Percentiles rank a stretch among this genome's conserved stretches.
phyloP scores from a whole-genome alignment of 441 rosid genomes.

The Corymbia citriodora region DNA sequence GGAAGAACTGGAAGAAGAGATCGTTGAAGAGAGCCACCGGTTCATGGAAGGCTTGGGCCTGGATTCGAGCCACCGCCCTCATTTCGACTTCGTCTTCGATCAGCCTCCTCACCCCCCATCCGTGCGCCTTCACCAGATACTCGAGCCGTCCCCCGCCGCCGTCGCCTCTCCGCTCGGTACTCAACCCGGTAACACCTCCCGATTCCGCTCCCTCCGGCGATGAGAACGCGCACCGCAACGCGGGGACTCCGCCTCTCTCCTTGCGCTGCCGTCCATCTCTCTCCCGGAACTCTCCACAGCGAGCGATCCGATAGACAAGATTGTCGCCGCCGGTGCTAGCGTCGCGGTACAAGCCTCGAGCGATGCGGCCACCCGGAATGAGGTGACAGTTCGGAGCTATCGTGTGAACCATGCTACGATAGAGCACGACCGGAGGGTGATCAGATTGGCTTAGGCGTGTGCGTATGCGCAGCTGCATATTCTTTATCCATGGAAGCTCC shows the following conservation, averaged over 20 bases:
- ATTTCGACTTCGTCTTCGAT: constrained; percentile 36
- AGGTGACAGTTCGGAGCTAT: not conserved
- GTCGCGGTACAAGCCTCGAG: not conserved
- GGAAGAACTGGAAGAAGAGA: constrained; percentile 61
- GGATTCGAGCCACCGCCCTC: constrained; percentile 56
- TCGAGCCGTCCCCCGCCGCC: not conserved
- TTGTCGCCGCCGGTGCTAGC: not conserved
- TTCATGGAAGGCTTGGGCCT: constrained; percentile 77
- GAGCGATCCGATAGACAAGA: not conserved
- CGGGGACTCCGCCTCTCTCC: not conserved
- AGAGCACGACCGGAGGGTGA: not conserved
- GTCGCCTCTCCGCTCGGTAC: not conserved
- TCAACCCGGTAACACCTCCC: not conserved
- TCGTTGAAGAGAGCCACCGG: constrained; percentile 61
- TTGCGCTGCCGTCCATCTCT: not conserved
- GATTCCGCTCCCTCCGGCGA: not conserved
- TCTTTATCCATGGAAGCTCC: not conserved
- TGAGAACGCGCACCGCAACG: not conserved
- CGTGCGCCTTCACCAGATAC: constrained; percentile 41
- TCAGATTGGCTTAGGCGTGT: not conserved
- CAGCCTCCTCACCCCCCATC: constrained; percentile 71
- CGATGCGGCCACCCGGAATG: not conserved
- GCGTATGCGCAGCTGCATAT: not conserved
- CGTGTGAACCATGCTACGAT: not conserved
- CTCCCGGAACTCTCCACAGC: not conserved